A percentile compares a stretch with the other conserved stretches of the same genome.
phyloP scores from a whole-genome alignment of 2,329 filamentous ascomycete genomes.

The Dactylellina sp. region DNA sequence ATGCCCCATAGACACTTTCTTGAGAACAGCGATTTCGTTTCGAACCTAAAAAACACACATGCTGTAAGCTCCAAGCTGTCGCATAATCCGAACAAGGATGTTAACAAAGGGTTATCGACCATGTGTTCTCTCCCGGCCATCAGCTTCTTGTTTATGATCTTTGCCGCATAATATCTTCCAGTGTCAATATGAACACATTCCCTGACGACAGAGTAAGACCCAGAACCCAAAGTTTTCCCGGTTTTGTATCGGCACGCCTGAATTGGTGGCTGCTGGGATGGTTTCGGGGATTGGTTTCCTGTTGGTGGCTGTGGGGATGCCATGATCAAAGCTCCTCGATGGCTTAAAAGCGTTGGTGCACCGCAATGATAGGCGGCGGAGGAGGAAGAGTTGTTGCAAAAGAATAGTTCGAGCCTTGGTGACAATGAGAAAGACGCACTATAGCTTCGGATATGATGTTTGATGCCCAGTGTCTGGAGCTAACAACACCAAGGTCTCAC shows the following conservation, averaged over 20 bases:
- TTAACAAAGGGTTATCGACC: constrained; percentile 69
- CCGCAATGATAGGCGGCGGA: neutral
- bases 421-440: neutral
- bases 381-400: constrained; percentile 3
- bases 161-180: constrained; percentile 96
- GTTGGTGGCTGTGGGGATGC: constrained; percentile 27
- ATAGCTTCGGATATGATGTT: constrained; percentile 9
- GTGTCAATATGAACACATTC: constrained; percentile 99
- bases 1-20: constrained; percentile 98
- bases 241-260: constrained; percentile 82
- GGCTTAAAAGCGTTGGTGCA: neutral
- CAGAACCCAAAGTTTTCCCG: constrained; percentile 94
- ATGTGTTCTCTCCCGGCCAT: constrained; percentile 99
- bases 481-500: too few relatives aligned
- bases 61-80: constrained; percentile 4
- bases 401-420: neutral
- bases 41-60: constrained; percentile 64
- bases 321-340: neutral
- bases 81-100: neutral
- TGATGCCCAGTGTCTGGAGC: neutral
- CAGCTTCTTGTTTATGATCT: constrained; percentile 98
- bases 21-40: constrained; percentile 97
- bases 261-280: constrained; percentile 27
- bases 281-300: constrained; percentile 37
- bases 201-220: constrained; percentile 98